These are phyloP conservation scores for Kuraishia capsulata DNA, from an alignment of 805 yeast genomes.

Conservation along the genomic window DNA sequence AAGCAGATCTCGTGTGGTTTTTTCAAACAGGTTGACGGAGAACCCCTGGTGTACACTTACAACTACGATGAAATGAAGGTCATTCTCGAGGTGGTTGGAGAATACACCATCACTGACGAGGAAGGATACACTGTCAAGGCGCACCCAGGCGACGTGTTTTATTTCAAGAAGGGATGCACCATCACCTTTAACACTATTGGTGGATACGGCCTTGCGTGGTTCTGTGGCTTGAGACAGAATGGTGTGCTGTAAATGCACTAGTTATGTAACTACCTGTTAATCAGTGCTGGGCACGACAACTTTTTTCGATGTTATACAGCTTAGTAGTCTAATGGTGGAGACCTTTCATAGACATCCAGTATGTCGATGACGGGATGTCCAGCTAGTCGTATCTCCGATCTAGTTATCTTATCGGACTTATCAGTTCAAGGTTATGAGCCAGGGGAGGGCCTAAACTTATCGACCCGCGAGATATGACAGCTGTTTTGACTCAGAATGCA, in stretches of 20 bases:
- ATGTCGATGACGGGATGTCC: no score
- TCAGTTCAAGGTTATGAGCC: no score
- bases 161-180: slow-evolving; percentile 54
- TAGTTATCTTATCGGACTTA: no score
- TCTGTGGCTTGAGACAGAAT: slow-evolving; percentile 43
- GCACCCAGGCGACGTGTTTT: slow-evolving; percentile 57
- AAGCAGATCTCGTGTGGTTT: slow-evolving; percentile 55
- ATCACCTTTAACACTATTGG: slow-evolving; percentile 51
- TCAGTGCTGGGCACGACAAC: background rate
- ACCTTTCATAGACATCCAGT: background rate
- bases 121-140: slow-evolving; percentile 49
- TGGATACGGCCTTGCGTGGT: slow-evolving; percentile 49
- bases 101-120: slow-evolving; percentile 50
- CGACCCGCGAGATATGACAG: no score
- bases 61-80: slow-evolving; percentile 56
- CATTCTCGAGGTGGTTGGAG: slow-evolving; percentile 56
- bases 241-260: slow-evolving; percentile 14
- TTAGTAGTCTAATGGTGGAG: background rate
- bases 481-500: no score
- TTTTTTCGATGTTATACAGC: background rate
- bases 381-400: no score
- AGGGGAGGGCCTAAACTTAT: no score
- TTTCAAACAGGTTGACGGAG: slow-evolving; percentile 57
- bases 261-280: background rate
- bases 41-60: slow-evolving; percentile 54